Conservation (phyloP, 2,329 filamentous ascomycete genomes). For the Ascochyta viciae-villosae region DNA sequence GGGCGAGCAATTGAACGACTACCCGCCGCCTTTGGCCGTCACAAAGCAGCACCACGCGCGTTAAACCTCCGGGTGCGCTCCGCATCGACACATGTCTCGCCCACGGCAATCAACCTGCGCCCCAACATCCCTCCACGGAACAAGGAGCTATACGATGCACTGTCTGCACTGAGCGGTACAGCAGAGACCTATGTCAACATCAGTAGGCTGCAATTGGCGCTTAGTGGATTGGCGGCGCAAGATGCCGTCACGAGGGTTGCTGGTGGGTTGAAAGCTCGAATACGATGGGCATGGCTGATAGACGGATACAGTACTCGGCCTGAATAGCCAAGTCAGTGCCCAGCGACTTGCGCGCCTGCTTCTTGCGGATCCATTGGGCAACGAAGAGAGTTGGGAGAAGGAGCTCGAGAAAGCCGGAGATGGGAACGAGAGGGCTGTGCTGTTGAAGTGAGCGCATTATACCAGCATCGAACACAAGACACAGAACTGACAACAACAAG, state of each 20-base stretch:
- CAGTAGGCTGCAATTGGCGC: constrained; percentile 74
- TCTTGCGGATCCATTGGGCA: constrained; percentile 54
- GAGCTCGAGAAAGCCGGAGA: constrained; percentile 42
- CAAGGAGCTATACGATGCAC: constrained; percentile 64
- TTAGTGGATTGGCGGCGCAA: constrained; percentile 67
- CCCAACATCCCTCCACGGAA: constrained; percentile 61
- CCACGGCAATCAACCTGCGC: constrained; percentile 61
- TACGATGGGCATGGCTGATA: constrained; percentile 17
- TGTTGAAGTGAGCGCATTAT: constrained; percentile 47
- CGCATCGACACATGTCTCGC: constrained; percentile 56
- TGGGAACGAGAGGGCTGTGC: constrained; percentile 47
- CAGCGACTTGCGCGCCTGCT: constrained; percentile 71
- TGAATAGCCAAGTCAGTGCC: constrained; percentile 61
- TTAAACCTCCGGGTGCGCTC: constrained; percentile 37
- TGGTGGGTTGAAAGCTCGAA: constrained; percentile 48
- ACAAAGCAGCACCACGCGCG: constrained; percentile 30
- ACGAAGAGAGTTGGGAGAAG: constrained; percentile 54
- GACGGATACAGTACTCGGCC: constrained; percentile 55
- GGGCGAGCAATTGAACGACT: constrained; percentile 37
- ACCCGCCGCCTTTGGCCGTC: constrained; percentile 33
- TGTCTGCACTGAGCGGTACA: constrained; percentile 67
- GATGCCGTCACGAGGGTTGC: constrained; percentile 63
- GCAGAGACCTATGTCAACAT: constrained; percentile 70
- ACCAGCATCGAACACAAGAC: neutral
- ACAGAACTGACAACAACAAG: constrained; percentile 46